Base-by-base conservation (phyloP, 345 rosid genomes). In the Turnera subulata region DNA sequence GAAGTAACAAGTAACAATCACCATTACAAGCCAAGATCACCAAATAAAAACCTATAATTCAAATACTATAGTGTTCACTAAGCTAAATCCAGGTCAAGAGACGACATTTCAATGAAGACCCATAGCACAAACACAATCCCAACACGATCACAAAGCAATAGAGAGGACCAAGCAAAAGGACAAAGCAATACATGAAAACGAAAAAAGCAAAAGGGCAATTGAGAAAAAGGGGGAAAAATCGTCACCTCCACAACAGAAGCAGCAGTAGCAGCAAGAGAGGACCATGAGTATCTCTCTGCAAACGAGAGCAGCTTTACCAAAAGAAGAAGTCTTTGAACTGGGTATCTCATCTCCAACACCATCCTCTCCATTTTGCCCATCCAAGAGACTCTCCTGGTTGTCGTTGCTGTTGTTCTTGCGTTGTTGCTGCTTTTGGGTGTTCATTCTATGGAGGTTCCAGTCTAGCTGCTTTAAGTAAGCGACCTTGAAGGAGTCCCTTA, bases 401-500 rank as follows among this genome's bases (percentile, higher is more conserved):
- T 5, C 26, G 33, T 15, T n/a, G n/a, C n/a, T n/a, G n/a, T n/a
- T n/a, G n/a, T n/a, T 64, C 24, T 64, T 72, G 55, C 52, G 59
- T 35, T 15, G 57, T 47, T 51, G 59, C 29, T 48, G 44, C 32
- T 37, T 55, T 50, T 81, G 75, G 57, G 43, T 61, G 53, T 75
- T 67, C 86, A 83, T 85, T 63, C 80, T 53, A 18, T 37, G 65
- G 62, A 77, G 76, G 59, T 86, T 86, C 83, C 86, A 76, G 51
- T 83, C 89, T 21, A 79, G 66, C 40, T 72, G 75, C 50, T 56
- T 75, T 46, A 86, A 14, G 46, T 77, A 76, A 21, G 50, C 55
- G 23, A 38, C 50, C 71, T 78, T 85, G 80, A 86, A 86, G 0
- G 89, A 86, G 54, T 83, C 93, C 55, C 89, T 77, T 22, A 86